phyloP scores from a whole-genome alignment of 2,329 filamentous ascomycete species.

The Albophoma yamanashiensis region DNA sequence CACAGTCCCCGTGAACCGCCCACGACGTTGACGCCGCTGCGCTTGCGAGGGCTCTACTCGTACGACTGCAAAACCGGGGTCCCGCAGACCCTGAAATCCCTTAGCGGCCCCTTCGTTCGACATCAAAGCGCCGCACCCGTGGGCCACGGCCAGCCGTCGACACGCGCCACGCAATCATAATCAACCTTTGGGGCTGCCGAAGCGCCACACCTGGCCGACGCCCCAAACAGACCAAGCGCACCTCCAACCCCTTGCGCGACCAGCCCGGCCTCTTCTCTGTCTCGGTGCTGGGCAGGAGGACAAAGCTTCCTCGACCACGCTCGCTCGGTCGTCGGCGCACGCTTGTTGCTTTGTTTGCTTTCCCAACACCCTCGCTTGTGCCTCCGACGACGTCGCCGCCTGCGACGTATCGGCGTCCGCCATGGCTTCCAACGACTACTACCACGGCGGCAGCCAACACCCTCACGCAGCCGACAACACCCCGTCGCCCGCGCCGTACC shows the following conservation, averaged over 20 bases:
- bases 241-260: neutral
- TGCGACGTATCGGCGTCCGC: constrained; percentile 11
- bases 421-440: constrained; percentile 58
- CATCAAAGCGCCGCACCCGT: neutral
- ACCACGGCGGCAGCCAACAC: constrained; percentile 41
- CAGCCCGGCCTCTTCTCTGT: neutral
- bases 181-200: neutral
- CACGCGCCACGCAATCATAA: neutral
- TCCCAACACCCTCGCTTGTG: neutral
- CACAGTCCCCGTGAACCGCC: neutral
- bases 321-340: neutral
- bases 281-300: neutral
- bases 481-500: constrained; percentile 28
- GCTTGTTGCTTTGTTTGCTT: neutral
- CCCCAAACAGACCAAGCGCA: neutral
- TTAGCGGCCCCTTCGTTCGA: neutral
- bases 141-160: neutral
- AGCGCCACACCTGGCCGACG: neutral
- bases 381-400: neutral
- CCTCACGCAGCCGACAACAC: constrained; percentile 4
- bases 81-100: neutral
- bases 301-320: neutral
- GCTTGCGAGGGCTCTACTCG: neutral
- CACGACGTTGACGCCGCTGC: neutral
- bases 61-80: neutral